Evolutionary conservation across 495 filamentous ascomycete species (phyloP).

Genomic region (Pseudevernia furfuracea): DNA sequence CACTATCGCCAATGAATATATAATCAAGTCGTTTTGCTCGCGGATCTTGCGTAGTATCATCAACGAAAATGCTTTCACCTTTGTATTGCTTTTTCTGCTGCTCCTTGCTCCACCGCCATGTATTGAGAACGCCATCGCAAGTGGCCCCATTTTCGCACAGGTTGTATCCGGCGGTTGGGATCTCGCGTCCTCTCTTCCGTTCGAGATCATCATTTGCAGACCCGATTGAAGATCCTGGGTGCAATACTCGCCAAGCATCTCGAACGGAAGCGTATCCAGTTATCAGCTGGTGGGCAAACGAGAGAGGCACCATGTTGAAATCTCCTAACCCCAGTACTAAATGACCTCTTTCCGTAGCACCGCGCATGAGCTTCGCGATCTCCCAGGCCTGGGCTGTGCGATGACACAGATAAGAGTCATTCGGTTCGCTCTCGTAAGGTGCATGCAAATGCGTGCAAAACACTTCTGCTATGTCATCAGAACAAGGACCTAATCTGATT

Average conservation of each 20-base stretch:
- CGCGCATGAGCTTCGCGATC: slow-evolving; percentile 82
- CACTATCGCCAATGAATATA: slow-evolving; percentile 62
- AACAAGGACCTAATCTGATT: slow-evolving; percentile 61
- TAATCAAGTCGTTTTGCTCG: slow-evolving; percentile 88
- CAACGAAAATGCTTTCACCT: slow-evolving; percentile 47
- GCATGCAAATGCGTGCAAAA: slow-evolving; percentile 95
- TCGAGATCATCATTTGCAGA: slow-evolving; percentile 59
- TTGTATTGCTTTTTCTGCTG: slow-evolving; percentile 52
- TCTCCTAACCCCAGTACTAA: slow-evolving; percentile 80
- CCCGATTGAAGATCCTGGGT: slow-evolving; percentile 73
- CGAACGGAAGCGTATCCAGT: slow-evolving; percentile 67
- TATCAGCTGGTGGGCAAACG: slow-evolving; percentile 79
- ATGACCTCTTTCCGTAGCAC: slow-evolving; percentile 75
- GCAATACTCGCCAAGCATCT: slow-evolving; percentile 73
- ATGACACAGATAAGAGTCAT: slow-evolving; percentile 85
- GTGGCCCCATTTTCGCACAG: slow-evolving; percentile 74
- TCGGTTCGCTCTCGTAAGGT: slow-evolving; percentile 70
- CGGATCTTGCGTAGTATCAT: slow-evolving; percentile 56
- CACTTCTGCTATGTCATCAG: slow-evolving; percentile 71
- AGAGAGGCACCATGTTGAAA: slow-evolving; percentile 89
- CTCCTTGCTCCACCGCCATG: slow-evolving; percentile 79
- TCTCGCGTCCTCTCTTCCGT: slow-evolving; percentile 35
- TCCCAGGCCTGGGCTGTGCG: slow-evolving; percentile 96
- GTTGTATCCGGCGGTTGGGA: slow-evolving; percentile 70
- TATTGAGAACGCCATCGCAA: slow-evolving; percentile 79